A percentile compares a stretch with the other conserved stretches of the same genome.
These are phyloP conservation scores for Linaria vulgaris DNA, from an alignment of 257 asterid genomes.

Conservation along the genomic window DNA sequence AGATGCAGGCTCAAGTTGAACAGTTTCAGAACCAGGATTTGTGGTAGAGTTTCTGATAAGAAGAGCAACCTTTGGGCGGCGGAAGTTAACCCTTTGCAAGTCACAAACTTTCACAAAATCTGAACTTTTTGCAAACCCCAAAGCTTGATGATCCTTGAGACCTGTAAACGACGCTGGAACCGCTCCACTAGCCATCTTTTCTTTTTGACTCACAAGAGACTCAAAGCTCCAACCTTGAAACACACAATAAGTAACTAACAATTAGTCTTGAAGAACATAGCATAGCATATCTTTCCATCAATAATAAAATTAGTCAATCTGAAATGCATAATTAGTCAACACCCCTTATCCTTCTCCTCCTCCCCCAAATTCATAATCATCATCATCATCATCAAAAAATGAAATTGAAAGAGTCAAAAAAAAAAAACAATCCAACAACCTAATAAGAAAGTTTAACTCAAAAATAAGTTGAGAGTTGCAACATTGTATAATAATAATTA, in stretches of 20 bases:
- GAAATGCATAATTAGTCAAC: no score
- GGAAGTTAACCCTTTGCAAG: slow-evolving; percentile 63
- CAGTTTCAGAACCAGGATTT: slow-evolving; percentile 76
- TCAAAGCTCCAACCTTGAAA: slow-evolving; percentile 35
- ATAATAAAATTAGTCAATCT: no score
- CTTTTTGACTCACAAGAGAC: slow-evolving; percentile 19
- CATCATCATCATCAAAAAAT: no score
- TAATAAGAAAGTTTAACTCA: no score
- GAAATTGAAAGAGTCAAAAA: no score
- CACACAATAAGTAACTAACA: slow-evolving; percentile 14
- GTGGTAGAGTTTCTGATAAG: slow-evolving; percentile 57
- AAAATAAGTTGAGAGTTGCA: no score
- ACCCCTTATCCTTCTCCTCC: no score
- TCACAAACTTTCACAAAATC: slow-evolving; percentile 69
- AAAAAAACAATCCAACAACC: no score
- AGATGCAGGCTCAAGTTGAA: slow-evolving; percentile 87
- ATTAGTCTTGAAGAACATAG: not conserved
- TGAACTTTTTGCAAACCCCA: slow-evolving; percentile 61
- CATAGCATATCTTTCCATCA: no score
- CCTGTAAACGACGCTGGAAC: slow-evolving; percentile 81
- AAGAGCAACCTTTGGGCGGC: slow-evolving; percentile 58
- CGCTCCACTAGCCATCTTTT: slow-evolving; percentile 80
- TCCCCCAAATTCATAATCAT: no score
- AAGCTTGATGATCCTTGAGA: slow-evolving; percentile 52
- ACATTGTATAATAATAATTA: no score